Evolutionary conservation across 2,329 filamentous ascomycete species (phyloP), one percentile per base, ranked within the genome.

Genomic region (Neoarthrinium moseri): DNA sequence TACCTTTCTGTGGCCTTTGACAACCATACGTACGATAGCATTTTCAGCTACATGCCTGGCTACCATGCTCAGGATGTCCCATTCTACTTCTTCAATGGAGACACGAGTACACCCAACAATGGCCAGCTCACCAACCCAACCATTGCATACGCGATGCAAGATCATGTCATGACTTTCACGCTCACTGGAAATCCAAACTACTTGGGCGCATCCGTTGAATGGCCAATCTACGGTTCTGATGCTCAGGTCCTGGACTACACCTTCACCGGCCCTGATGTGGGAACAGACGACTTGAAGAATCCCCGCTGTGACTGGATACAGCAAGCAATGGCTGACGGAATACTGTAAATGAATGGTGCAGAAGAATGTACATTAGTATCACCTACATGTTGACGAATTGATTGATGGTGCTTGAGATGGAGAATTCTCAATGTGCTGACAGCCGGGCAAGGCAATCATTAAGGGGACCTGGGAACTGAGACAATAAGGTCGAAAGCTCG

Each of bases 11-110:
- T 60, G 2, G 77, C 71, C 6, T 73, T 64, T 57, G 54, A 57
- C 10, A 75, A 76, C 57, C 41, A 67, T 8, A 74, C 74, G 0
- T 75, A 74, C 56, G 65, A 66, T 2, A 81, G 82, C 62, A 59
- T 73, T 20, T 83, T 81, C 55, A 64, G 69, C 18, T 67, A 78
- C 1, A 72, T 72, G 0, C 77, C 78, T 0, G 77, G 68, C 6
- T 63, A 77, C 27, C 80, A 83, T 55, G 76, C 71, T 15, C 59
- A 69, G 41, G 80, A 83, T 51, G 52, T 78, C 4, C 49, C 67
- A 0, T 81, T 77, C 52, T 77, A 74, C 1, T 81, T 74, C 61
- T 82, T 71, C 62, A 70, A 73, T 33, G 44, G 41, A 13, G 41
- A 46, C 43, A 54, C 52, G 6, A 55, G 56, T 29, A 59, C 55